Base-by-base conservation (phyloP, 2,329 filamentous ascomycete species). In the Neonectria sp. region DNA sequence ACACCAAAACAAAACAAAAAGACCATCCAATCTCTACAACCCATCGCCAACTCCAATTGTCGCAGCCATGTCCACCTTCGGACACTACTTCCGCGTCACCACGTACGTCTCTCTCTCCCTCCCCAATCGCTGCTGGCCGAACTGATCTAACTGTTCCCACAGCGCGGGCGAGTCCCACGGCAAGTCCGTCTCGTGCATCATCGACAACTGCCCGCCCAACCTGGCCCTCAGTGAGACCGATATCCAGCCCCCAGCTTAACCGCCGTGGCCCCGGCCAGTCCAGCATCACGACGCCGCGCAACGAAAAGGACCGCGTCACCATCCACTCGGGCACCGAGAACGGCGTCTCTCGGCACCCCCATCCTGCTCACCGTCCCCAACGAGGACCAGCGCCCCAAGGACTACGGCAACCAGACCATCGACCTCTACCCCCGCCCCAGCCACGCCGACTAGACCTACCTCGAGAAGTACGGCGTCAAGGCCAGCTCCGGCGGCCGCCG, bases 401-500 rank as follows among this genome's bases (percentile, higher is more conserved):
- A 99, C 85, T 98, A 98, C 82, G 93, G 93, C 63, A 89, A 90
- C 82, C 89, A 90, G 79, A 97, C 95, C 33, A 98, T 98, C 90
- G 94, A 98, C 82, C 84, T 91, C 69, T 98, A 92, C 87, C 96
- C 96, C 5, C 89, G 96, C 58, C 96, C 95, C 40, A 94, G 91
- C 79, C 96, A 98, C 83, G 95, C 96, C 67, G 95, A 98, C 83
- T 98, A 93, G 90, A 98, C 96, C 68, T 98, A 98, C 84, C 87
- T 97, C 68, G 93, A 97, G 82, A 98, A 98, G 85, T 99, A 99
- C 81, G 95, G 95, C 64, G 91, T 97, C 74, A 97, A 97, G 86
- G 95, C 96, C 43, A 93, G 90, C 79, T 95, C 91, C 68, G 95
- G 96, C 65, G 95, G 96, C 74, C 95, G 96, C 60, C 89, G 96